Conservation (phyloP, 768 basidiomycete genomes). For the Mycena pura region DNA sequence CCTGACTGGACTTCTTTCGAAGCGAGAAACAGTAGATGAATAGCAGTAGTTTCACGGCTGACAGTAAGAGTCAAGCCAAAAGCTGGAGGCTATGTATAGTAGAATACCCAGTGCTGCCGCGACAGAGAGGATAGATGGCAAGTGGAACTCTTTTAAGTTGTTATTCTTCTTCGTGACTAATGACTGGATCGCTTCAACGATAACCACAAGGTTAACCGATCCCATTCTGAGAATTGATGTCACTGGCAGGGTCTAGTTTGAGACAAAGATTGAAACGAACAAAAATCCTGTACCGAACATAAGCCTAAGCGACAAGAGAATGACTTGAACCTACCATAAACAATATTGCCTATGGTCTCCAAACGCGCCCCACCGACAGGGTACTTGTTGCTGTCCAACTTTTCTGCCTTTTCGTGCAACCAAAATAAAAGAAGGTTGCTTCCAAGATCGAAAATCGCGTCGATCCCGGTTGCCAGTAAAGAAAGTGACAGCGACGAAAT, state of each 20-base stretch:
- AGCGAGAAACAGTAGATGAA: conserved; percentile 89
- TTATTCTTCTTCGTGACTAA: conserved; percentile 63
- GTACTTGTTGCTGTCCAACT: conserved; percentile 85
- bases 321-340: conserved; percentile 65
- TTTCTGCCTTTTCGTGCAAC: conserved; percentile 75
- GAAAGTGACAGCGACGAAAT: conserved; percentile 84
- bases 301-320: neutral
- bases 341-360: conserved; percentile 88
- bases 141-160: conserved; percentile 69
- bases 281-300: conserved; percentile 49
- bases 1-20: conserved; percentile 86
- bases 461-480: conserved; percentile 88
- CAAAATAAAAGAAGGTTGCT: conserved; percentile 84
- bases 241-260: neutral
- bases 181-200: conserved; percentile 85
- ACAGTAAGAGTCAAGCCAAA: conserved; percentile 8
- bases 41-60: conserved; percentile 83
- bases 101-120: conserved; percentile 75
- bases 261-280: conserved; percentile 29
- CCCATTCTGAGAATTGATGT: conserved; percentile 67
- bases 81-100: conserved; percentile 18
- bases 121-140: conserved; percentile 86
- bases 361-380: conserved; percentile 90
- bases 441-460: conserved; percentile 84
- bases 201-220: conserved; percentile 88